phyloP scores from a whole-genome alignment of 495 filamentous ascomycete genomes.

The Trichoderma orchidacearum region DNA sequence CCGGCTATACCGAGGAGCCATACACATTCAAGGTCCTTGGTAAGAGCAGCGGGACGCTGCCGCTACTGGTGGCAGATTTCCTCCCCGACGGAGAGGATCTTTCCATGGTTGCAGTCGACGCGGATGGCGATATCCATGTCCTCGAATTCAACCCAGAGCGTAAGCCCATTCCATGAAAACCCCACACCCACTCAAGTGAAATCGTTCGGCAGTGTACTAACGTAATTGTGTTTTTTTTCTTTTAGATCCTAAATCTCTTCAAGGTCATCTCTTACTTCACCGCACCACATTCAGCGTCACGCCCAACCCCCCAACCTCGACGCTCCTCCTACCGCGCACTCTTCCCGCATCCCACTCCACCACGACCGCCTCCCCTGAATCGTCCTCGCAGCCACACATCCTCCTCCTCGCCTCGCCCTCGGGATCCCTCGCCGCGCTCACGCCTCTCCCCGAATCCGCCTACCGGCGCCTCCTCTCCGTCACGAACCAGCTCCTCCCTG shows the following conservation, averaged over 20 bases:
- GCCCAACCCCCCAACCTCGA: conserved; percentile 57
- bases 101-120: conserved; percentile 69
- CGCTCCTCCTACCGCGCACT: conserved; percentile 62
- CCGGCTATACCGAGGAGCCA: conserved; percentile 86
- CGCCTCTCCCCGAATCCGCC: conserved; percentile 59
- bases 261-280: conserved; percentile 75
- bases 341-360: conserved; percentile 19
- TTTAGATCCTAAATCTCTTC: conserved; percentile 81
- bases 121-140: conserved; percentile 74
- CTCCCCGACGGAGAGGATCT: conserved; percentile 75
- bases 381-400: conserved; percentile 32
- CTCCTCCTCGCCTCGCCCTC: conserved; percentile 59
- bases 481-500: conserved; percentile 60
- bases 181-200: conserved; percentile 11
- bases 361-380: conserved; percentile 10
- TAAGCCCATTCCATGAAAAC: conserved; percentile 15
- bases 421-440: conserved; percentile 63
- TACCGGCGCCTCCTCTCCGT: conserved; percentile 79
- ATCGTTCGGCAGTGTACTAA: neutral
- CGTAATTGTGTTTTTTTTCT: too few species aligned
- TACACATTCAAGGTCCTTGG: conserved; percentile 93
- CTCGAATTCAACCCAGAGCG: conserved; percentile 89
- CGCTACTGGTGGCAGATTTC: conserved; percentile 75
- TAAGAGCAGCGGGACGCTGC: conserved; percentile 60
- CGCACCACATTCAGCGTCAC: conserved; percentile 71